Percentiles rank a stretch among this genome's conserved stretches.
Conservation (phyloP, 2,329 filamentous ascomycete species). For the Alternaria conjuncta region DNA sequence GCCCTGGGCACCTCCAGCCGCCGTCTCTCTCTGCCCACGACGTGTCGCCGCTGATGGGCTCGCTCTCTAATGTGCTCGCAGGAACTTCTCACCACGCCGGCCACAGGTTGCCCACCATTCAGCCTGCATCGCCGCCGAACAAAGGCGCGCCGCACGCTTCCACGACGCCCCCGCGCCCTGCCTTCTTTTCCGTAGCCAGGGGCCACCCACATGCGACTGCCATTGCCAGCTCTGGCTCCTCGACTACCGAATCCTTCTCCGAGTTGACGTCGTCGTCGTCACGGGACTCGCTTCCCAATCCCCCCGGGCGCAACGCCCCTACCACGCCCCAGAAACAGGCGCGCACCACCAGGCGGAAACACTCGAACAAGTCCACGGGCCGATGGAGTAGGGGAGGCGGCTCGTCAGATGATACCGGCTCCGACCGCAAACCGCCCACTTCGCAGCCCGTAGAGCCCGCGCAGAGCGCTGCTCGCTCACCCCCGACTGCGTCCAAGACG, state of each 20-base stretch:
- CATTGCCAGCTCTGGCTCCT: constrained; percentile 33
- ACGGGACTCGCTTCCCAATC: constrained; percentile 36
- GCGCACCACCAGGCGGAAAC: constrained; percentile 35
- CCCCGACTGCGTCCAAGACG: constrained; percentile 26
- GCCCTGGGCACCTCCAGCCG: constrained; percentile 20
- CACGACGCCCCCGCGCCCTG: constrained; percentile 18
- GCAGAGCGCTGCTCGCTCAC: constrained; percentile 21
- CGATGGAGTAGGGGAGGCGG: constrained; percentile 40
- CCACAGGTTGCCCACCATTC: constrained; percentile 34
- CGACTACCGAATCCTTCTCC: constrained; percentile 30
- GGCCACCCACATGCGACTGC: constrained; percentile 37
- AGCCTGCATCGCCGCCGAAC: constrained; percentile 32
- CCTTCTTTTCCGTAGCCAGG: constrained; percentile 15
- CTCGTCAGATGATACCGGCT: constrained; percentile 38
- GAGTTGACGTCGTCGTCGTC: constrained; percentile 42
- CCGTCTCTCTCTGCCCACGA: constrained; percentile 9
- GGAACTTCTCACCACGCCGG: constrained; percentile 20
- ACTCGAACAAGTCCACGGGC: constrained; percentile 29
- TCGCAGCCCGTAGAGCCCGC: constrained; percentile 26
- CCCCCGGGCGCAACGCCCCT: constrained; percentile 27
- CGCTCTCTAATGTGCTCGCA: constrained; percentile 33
- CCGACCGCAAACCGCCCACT: constrained; percentile 30
- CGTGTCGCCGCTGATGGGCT: constrained; percentile 15
- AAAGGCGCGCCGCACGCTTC: constrained; percentile 35
- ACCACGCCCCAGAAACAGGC: constrained; percentile 37